A percentile compares a stretch with the other conserved stretches of the same genome.
Evolutionary conservation across 805 yeast genomes (phyloP).

Genomic region (Yamadazyma ubonensis): DNA sequence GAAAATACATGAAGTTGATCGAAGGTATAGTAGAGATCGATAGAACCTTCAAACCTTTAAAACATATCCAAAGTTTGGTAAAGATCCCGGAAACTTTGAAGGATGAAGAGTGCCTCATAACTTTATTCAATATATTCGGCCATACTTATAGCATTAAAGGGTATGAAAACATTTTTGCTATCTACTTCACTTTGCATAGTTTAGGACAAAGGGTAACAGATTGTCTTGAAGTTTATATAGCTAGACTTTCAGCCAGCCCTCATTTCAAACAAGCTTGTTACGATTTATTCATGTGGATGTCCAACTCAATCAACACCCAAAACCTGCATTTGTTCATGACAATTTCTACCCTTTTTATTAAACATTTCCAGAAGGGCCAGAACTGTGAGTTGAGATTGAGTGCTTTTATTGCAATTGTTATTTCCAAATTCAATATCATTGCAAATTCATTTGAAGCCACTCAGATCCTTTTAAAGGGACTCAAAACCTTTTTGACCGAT

Average conservation of each 20-base stretch:
- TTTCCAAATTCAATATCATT: conserved; percentile 1
- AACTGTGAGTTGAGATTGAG: conserved; percentile 3
- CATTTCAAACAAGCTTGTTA: not conserved
- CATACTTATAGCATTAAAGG: not conserved
- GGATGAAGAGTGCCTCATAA: conserved; percentile 3
- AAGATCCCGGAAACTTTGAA: not conserved
- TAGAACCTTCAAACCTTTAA: not conserved
- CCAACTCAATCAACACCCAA: not conserved
- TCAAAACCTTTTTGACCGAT: conserved; percentile 36
- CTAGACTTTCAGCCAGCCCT: not conserved
- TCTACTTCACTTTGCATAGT: not conserved
- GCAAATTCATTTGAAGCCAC: conserved; percentile 1
- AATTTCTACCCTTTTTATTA: not conserved
- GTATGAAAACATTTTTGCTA: conserved; percentile 7
- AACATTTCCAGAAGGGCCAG: conserved; percentile 4
- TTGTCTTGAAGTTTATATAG: not conserved
- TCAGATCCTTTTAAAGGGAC: conserved; percentile 14
- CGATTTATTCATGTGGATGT: not conserved
- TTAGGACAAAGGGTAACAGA: not conserved
- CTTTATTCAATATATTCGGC: conserved; percentile 5
- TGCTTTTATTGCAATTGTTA: conserved; percentile 4
- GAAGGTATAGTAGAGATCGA: not conserved
- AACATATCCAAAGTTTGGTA: not conserved
- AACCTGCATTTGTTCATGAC: not conserved
- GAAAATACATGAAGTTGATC: not conserved